Conservation (phyloP, 768 basidiomycete species). For the Leccinum ochraceum region DNA sequence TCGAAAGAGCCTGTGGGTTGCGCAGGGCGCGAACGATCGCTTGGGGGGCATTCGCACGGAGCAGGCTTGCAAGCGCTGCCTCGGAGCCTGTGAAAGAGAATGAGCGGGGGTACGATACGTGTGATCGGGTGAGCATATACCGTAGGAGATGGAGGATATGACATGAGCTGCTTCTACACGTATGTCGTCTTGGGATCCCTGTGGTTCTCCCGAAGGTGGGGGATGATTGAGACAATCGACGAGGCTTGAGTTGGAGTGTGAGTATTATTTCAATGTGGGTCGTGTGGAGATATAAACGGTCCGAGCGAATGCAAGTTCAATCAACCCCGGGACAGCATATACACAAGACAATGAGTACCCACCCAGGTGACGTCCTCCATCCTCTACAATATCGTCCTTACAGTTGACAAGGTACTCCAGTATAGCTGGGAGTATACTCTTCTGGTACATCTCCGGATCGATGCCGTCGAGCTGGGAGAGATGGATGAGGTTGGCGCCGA, state of each 20-base stretch:
- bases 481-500: no score
- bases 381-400: no score
- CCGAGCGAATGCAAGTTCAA: no score
- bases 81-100: constrained; percentile 51
- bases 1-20: constrained; percentile 35
- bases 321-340: no score
- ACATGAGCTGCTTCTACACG: constrained; percentile 76
- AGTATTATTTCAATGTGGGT: neutral
- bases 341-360: no score
- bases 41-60: constrained; percentile 56
- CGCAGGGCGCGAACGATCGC: constrained; percentile 66
- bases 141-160: constrained; percentile 71
- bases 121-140: constrained; percentile 30
- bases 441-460: no score
- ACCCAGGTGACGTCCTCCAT: no score
- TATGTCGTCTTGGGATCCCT: constrained; percentile 49
- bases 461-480: no score
- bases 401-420: no score
- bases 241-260: constrained; percentile 44
- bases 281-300: neutral
- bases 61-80: constrained; percentile 55
- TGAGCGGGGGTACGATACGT: neutral
- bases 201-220: constrained; percentile 32
- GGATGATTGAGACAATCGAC: constrained; percentile 58
- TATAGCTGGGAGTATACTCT: no score